These are phyloP conservation scores for Mrakia blollopis DNA, from an alignment of 768 basidiomycete species.

Conservation along the genomic window DNA sequence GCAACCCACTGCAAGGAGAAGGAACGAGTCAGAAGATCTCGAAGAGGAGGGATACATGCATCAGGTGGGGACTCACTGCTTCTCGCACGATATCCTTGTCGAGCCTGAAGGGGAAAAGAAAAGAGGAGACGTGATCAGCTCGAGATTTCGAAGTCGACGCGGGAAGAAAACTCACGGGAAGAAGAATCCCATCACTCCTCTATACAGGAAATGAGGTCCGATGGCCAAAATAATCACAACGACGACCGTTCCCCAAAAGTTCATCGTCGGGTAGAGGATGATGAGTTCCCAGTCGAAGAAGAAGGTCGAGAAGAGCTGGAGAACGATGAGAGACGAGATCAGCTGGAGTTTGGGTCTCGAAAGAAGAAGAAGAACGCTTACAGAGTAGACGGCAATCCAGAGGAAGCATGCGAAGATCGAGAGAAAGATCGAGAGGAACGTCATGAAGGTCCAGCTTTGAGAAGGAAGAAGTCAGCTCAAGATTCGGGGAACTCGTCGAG, in stretches of 20 bases:
- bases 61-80: conserved; percentile 51
- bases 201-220: conserved; percentile 55
- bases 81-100: conserved; percentile 91
- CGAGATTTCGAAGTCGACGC: background rate
- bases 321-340: background rate
- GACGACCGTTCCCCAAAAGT: conserved; percentile 77
- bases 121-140: background rate
- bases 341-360: background rate
- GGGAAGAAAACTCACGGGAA: conserved; percentile 15
- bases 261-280: conserved; percentile 68
- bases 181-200: conserved; percentile 27
- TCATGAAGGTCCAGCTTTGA: conserved; percentile 52
- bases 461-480: background rate
- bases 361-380: background rate
- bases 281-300: conserved; percentile 69
- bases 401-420: conserved; percentile 50
- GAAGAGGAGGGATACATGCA: too few relatives aligned
- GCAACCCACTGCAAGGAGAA: conserved; percentile 36
- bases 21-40: background rate
- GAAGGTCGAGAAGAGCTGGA: conserved; percentile 55
- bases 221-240: conserved; percentile 66
- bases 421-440: conserved; percentile 36
- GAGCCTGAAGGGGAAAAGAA: conserved; percentile 37
- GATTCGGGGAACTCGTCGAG: background rate
- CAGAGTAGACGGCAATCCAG: conserved; percentile 88